Percentiles rank a stretch among this genome's conserved stretches.
These are phyloP conservation scores for Penicillium flavigenum DNA, from an alignment of 495 filamentous ascomycete genomes.

Conservation along the genomic window DNA sequence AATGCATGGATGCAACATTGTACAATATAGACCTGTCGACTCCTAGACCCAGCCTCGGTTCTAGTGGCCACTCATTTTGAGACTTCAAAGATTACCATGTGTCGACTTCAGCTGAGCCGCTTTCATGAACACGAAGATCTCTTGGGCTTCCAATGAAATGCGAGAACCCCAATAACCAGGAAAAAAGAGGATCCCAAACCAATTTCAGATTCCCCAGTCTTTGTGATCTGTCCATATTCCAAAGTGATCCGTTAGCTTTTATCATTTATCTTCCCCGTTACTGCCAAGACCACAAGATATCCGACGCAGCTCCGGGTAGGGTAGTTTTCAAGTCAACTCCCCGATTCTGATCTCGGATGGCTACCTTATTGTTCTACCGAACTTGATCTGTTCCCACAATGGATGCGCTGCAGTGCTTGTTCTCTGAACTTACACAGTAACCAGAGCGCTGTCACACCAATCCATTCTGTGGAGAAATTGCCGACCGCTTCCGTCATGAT, in stretches of 20 bases:
- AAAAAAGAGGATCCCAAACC: constrained; percentile 2
- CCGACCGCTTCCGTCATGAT: constrained; percentile 20
- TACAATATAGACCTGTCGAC: constrained; percentile 1
- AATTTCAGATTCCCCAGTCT: not conserved
- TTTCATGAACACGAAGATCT: constrained; percentile 8
- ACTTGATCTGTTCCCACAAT: constrained; percentile 31
- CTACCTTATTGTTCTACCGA: constrained; percentile 13
- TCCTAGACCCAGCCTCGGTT: not conserved
- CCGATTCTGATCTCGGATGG: constrained; percentile 1
- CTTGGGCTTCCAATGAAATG: constrained; percentile 7
- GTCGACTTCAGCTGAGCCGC: constrained; percentile 10
- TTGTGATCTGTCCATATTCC: constrained; percentile 16
- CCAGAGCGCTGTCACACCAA: constrained; percentile 14
- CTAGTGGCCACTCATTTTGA: not conserved
- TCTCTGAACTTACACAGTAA: constrained; percentile 36
- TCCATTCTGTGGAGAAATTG: constrained; percentile 23
- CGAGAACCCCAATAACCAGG: not conserved
- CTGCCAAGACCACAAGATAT: constrained; percentile 6
- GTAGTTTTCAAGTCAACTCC: not conserved
- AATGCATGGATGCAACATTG: not conserved
- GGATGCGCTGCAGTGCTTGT: constrained; percentile 37
- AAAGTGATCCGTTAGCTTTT: not conserved
- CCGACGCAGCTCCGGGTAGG: not conserved
- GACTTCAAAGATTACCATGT: constrained; percentile 8
- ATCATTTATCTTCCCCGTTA: constrained; percentile 1